phyloP scores from a whole-genome alignment of 257 asterid genomes.

The Solanum okadae region DNA sequence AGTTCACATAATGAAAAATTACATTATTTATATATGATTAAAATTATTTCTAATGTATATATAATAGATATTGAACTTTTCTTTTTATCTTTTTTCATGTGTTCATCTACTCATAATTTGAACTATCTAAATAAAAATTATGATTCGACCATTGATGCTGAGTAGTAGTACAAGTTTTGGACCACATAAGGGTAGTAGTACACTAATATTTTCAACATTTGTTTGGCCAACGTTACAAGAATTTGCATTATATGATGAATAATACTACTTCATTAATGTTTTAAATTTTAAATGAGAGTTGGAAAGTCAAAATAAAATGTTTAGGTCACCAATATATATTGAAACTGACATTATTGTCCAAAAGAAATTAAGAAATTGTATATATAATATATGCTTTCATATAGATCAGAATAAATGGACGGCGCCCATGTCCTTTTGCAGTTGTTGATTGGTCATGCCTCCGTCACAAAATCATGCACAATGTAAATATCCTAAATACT shows the following conservation, averaged over 20 bases:
- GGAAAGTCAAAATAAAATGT: background rate
- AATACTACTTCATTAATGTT: background rate
- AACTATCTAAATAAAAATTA: no score
- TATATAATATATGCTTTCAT: background rate
- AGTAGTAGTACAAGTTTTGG: background rate
- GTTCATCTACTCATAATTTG: no score
- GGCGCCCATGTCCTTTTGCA: background rate
- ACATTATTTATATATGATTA: no score
- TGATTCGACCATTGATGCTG: accelerated
- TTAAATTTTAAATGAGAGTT: background rate
- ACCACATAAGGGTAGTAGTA: background rate
- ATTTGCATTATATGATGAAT: background rate
- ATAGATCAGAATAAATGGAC: background rate
- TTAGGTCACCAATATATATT: background rate
- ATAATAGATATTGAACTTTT: no score
- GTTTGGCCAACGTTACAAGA: background rate
- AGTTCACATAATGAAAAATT: no score
- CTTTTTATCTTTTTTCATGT: no score
- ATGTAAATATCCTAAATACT: background rate
- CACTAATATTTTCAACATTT: background rate
- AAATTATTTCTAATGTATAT: no score
- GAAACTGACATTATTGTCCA: background rate
- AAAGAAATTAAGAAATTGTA: background rate
- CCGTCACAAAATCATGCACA: background rate
- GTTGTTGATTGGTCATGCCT: background rate